phyloP scores from a whole-genome alignment of 768 basidiomycete species.

The Hortiboletus flavorubellus region DNA sequence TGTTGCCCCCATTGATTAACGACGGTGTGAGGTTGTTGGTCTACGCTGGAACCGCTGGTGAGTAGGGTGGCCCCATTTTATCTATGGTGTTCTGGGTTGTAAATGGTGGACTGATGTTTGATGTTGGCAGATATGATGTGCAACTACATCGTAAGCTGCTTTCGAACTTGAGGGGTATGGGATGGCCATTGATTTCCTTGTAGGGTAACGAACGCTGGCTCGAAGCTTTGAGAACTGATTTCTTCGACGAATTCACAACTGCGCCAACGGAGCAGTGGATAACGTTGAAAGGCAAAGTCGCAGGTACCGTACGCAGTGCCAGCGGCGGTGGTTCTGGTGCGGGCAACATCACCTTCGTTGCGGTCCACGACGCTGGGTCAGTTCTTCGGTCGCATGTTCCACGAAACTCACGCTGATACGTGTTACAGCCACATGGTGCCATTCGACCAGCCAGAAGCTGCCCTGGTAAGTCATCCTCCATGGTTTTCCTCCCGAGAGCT shows the following conservation, averaged over 20 bases:
- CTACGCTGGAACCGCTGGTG: slow-evolving; percentile 85
- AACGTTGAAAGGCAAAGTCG: slow-evolving; percentile 48
- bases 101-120: slow-evolving; percentile 12
- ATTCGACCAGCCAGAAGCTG: slow-evolving; percentile 84
- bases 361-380: slow-evolving; percentile 77
- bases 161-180: not conserved
- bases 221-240: slow-evolving; percentile 55
- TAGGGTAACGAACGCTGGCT: slow-evolving; percentile 82
- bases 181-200: not conserved
- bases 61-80: slow-evolving; percentile 19
- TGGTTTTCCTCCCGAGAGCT: not conserved
- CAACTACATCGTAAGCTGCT: slow-evolving; percentile 62
- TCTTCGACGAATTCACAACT: slow-evolving; percentile 56
- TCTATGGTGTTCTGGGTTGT: not conserved
- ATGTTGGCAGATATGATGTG: slow-evolving; percentile 73
- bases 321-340: slow-evolving; percentile 61
- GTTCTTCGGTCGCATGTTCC: slow-evolving; percentile 20
- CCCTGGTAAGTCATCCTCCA: slow-evolving; percentile 50
- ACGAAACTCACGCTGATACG: not conserved
- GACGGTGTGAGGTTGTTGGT: slow-evolving; percentile 81
- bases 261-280: slow-evolving; percentile 55
- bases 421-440: slow-evolving; percentile 80
- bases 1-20: slow-evolving; percentile 79
- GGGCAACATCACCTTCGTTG: slow-evolving; percentile 84
- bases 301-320: slow-evolving; percentile 69